phyloP scores from a whole-genome alignment of 352 stramenopile genomes.

The Phytophthora aleatoria region DNA sequence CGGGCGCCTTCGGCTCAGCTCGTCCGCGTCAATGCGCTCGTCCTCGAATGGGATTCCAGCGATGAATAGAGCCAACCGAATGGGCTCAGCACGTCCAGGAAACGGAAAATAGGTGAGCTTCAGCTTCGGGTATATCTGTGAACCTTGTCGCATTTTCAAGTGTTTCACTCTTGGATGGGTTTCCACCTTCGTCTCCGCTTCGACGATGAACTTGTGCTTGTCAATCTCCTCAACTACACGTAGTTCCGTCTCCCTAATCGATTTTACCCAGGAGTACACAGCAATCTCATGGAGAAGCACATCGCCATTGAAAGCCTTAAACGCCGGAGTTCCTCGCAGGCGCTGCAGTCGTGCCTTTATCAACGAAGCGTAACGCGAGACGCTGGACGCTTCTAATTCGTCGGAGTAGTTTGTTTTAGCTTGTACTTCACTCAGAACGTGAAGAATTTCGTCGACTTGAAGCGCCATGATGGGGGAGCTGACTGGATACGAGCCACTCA shows the following conservation, averaged over 20 bases:
- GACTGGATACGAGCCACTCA: conserved; percentile 52
- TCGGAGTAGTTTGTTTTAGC: conserved; percentile 22
- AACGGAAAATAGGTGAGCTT: conserved; percentile 67
- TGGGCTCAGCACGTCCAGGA: conserved; percentile 53
- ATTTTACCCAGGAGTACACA: conserved; percentile 34
- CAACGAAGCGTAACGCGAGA: conserved; percentile 29
- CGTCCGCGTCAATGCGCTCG: conserved; percentile 42
- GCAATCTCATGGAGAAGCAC: conserved; percentile 38
- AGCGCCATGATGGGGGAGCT: conserved; percentile 41
- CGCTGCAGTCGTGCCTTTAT: conserved; percentile 36
- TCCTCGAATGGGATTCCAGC: conserved; percentile 55
- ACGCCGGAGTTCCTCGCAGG: conserved; percentile 17
- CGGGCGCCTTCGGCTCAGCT: conserved; percentile 38
- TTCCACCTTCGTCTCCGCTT: conserved; percentile 28
- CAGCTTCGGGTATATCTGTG: conserved; percentile 28
- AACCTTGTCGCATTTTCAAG: conserved; percentile 6
- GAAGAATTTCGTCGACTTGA: conserved; percentile 62
- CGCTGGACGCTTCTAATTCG: conserved; percentile 15
- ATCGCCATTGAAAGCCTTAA: conserved; percentile 8
- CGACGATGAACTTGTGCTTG: conserved; percentile 17
- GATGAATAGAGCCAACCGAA: conserved; percentile 55
- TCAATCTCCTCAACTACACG: conserved; percentile 7
- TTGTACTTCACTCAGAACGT: conserved; percentile 37
- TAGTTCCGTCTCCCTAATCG: conserved; percentile 14
- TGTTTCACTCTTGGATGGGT: conserved; percentile 30